These are phyloP conservation scores for Lagerstroemia speciosa DNA, from an alignment of 345 rosid genomes.

Conservation along the genomic window DNA sequence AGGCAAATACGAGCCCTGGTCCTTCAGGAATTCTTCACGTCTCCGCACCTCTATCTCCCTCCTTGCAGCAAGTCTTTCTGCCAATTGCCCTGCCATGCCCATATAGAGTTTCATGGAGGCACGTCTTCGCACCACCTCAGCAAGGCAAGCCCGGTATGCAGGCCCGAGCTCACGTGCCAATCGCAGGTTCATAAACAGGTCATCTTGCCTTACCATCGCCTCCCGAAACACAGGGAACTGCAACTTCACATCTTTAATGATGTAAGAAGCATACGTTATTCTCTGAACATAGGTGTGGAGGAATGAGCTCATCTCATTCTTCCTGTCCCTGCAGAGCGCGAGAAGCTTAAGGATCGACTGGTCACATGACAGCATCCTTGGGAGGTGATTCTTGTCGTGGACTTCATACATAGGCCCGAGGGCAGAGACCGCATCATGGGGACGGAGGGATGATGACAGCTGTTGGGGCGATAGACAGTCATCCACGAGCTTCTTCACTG, in stretches of 20 bases:
- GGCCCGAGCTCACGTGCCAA: conserved; percentile 72
- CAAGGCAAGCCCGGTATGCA: conserved; percentile 95
- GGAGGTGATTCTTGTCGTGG: conserved; percentile 87
- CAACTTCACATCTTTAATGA: conserved; percentile 78
- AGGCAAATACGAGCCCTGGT: conserved; percentile 56
- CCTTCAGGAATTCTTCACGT: conserved; percentile 79
- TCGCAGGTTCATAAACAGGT: conserved; percentile 60
- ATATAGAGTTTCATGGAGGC: conserved; percentile 91
- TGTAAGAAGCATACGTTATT: conserved; percentile 50
- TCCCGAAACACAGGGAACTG: conserved; percentile 94
- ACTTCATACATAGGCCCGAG: conserved; percentile 97
- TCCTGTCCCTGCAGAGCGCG: conserved; percentile 59
- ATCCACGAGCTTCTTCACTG: conserved; percentile 90
- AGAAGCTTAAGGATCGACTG: conserved; percentile 54
- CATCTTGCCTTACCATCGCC: conserved; percentile 81
- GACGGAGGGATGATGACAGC: conserved; percentile 81
- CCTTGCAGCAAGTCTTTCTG: conserved; percentile 85
- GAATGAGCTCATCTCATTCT: conserved; percentile 82
- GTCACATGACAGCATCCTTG: conserved; percentile 67
- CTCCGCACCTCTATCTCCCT: conserved; percentile 83
- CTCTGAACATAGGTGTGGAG: conserved; percentile 82
- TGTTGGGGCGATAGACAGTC: conserved; percentile 69
- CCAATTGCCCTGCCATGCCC: conserved; percentile 99
- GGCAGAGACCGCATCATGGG: conserved; percentile 99
- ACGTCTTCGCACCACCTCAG: conserved; percentile 87